These are phyloP conservation scores for Jackrogersella multiformis DNA, from an alignment of 495 filamentous ascomycete genomes.

Conservation along the genomic window DNA sequence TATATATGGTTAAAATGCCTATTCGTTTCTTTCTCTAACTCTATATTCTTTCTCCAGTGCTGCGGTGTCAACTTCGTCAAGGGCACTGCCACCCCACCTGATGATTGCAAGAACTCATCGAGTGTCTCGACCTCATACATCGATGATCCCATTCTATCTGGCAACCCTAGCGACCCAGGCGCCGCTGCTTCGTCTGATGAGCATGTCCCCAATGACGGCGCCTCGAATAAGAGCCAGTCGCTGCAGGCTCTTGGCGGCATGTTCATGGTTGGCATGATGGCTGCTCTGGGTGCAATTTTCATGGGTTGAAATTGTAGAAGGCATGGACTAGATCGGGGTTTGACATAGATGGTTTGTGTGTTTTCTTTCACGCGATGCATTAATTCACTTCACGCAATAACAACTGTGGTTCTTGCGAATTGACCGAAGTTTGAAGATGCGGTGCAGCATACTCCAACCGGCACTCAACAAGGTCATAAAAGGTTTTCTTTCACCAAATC, in stretches of 20 bases:
- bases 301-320: conserved; percentile 13
- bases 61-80: conserved; percentile 61
- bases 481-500: conserved; percentile 11
- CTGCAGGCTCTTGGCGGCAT: conserved; percentile 14
- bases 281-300: conserved; percentile 14
- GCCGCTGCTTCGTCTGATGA: conserved; percentile 17
- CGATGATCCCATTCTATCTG: conserved; percentile 47
- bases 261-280: conserved; percentile 15
- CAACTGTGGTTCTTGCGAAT: background rate
- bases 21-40: background rate
- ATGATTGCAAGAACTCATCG: conserved; percentile 56
- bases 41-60: conserved; percentile 48
- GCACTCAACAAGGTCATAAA: background rate
- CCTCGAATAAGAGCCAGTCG: conserved; percentile 14
- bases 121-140: conserved; percentile 48
- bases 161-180: conserved; percentile 36
- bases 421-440: background rate
- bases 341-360: background rate
- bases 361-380: conserved; percentile 4
- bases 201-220: conserved; percentile 9
- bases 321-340: background rate
- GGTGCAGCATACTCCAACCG: background rate
- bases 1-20: no score
- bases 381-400: background rate
- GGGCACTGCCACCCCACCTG: conserved; percentile 42